phyloP scores from a whole-genome alignment of 225 moss, liverwort and hornwort genomes.

The Physcomitrium patens region DNA sequence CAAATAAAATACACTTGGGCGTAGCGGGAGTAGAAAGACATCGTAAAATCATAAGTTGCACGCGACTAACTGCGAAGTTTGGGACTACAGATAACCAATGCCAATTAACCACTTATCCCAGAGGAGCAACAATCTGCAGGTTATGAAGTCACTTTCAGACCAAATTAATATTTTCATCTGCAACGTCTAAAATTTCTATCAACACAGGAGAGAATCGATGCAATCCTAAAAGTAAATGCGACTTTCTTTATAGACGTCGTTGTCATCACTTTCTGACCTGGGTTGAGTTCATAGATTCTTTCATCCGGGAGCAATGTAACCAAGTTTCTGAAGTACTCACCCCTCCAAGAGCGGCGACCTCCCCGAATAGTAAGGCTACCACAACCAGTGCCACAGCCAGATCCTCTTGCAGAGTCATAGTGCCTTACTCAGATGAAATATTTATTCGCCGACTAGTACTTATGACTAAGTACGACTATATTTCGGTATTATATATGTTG shows the following conservation, averaged over 20 bases:
- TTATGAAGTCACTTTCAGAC: background rate
- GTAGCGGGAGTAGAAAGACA: background rate
- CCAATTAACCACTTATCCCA: background rate
- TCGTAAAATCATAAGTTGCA: background rate
- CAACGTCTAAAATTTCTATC: background rate
- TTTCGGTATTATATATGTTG: constrained; percentile 2
- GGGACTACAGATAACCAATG: background rate
- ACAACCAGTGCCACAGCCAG: constrained; percentile 30
- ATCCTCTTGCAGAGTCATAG: constrained; percentile 18
- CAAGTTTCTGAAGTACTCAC: constrained; percentile 33
- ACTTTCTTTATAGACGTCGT: background rate
- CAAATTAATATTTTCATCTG: background rate
- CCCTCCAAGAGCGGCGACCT: constrained; percentile 43
- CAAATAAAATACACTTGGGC: no score
- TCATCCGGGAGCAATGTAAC: no score
- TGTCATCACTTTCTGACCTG: background rate
- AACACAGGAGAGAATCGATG: background rate
- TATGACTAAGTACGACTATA: background rate
- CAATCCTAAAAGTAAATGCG: constrained; percentile 2
- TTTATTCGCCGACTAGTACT: background rate
- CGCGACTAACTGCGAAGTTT: background rate
- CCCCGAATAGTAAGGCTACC: constrained; percentile 16
- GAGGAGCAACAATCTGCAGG: constrained; percentile 1
- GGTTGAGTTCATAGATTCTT: no score
- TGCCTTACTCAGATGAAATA: constrained; percentile 22